Evolutionary conservation across 2,329 filamentous ascomycete species (phyloP), one percentile per base, ranked within the genome.

Genomic region (Trichophaea hybrida): DNA sequence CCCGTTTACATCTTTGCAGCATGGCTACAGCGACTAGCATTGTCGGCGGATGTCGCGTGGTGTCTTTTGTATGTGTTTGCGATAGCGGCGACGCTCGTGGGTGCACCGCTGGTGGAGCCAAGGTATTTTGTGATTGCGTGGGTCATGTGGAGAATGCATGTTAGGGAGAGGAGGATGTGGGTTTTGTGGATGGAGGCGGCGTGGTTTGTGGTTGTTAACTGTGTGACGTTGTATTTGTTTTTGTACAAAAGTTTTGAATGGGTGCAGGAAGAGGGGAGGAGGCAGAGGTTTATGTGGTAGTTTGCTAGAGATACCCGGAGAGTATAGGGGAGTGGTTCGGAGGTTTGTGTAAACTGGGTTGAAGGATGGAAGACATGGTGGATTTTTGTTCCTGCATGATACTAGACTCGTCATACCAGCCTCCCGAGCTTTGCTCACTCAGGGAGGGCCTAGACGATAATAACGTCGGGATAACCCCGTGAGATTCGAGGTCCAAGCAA

Each of bases 91-190:
- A 91, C 87, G 0, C 79, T 98, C 10, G 74, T 95, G 58, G 93
- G 88, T 0, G 90, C 93, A 0, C 90, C 93, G 0, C 78, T 98
- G 0, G 91, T 98, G 7, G 93, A 98, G 71, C 93, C 93, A 12
- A 81, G 93, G 12, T 98, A 98, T 72, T 95, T 95, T 72, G 94
- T 98, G 70, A 77, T 96, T 10, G 90, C 91, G 0, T 98, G 89
- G 88, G 80, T 96, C 6, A 83, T 96, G 68, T 97, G 90, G 88
- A 80, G 93, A 0, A 73, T 97, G 6, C 79, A 94, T 68, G 60
- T 59, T 44, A 55, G 60, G 43, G 54, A 17, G 59, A 35, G 53
- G 51, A 33, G 63, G 63, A 55, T 64, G 72, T 49, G 69, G 73
- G 12, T 60, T 13, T 24, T 80, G 6, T 76, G 79, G 53, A 69